A percentile compares a stretch with the other conserved stretches of the same genome.
Conservation (phyloP, 2,329 filamentous ascomycete genomes). For the Hypoxylon sp. region DNA sequence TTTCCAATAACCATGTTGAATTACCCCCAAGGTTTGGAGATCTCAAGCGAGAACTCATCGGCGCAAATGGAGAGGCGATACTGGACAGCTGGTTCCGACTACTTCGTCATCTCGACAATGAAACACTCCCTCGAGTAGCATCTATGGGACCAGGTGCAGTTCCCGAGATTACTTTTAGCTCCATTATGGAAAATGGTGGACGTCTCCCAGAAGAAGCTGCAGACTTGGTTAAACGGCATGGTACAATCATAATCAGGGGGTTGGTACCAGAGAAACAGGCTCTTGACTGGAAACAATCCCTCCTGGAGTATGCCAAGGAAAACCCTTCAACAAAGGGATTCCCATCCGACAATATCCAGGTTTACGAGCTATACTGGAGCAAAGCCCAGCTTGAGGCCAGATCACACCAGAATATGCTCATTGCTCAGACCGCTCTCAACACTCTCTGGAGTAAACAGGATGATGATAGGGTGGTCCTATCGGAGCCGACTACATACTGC, state of each 20-base stretch:
- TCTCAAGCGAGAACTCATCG: conserved; percentile 62
- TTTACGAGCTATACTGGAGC: conserved; percentile 82
- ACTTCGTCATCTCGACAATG: conserved; percentile 53
- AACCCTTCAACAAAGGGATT: conserved; percentile 72
- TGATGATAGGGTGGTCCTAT: too few species aligned
- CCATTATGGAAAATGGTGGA: conserved; percentile 52
- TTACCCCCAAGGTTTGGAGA: conserved; percentile 65
- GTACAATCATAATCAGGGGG: conserved; percentile 66
- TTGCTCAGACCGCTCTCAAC: conserved; percentile 69
- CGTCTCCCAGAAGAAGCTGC: conserved; percentile 54
- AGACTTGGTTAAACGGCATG: conserved; percentile 69
- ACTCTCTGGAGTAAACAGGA: too few species aligned
- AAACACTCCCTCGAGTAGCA: conserved; percentile 60
- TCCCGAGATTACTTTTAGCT: conserved; percentile 59
- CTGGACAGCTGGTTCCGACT: conserved; percentile 59
- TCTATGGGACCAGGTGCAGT: conserved; percentile 57
- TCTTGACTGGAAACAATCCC: conserved; percentile 68
- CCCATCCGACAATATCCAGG: conserved; percentile 71
- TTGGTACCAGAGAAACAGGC: conserved; percentile 72
- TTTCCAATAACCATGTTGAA: conserved; percentile 58
- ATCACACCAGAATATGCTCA: conserved; percentile 70
- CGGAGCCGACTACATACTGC: too few species aligned
- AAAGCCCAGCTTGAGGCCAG: conserved; percentile 72
- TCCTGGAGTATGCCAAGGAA: conserved; percentile 69
- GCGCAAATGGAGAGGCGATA: conserved; percentile 58